Base-by-base conservation (phyloP, 176 grass and related monocot genomes). In the Oryza nivara region DNA sequence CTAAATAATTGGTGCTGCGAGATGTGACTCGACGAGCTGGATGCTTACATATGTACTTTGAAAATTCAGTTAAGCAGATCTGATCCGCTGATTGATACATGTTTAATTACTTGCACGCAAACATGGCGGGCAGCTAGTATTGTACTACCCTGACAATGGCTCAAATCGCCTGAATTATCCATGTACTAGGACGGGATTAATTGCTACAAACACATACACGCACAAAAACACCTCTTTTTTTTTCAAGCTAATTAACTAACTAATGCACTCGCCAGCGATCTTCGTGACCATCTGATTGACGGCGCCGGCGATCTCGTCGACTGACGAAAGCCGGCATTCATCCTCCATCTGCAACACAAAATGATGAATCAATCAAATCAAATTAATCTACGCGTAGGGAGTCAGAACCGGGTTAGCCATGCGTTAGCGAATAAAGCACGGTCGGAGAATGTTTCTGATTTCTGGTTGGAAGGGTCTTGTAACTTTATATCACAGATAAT, bases 251-350 rank as follows among this genome's bases (percentile, higher is more conserved):
- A 26, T n/a, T 68, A 77, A 11, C 47, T 60, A 41, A 54, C 47
- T 60, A 41, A 54, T 26, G 14, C 36, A 15, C 36, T 96, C 94
- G 15, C 87, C 82, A 47, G 85, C 34, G 60, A 86, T 88, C 30
- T 72, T 78, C 9, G 5, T 75, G 65, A 93, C 52, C 30, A 96
- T 96, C 72, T 89, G 77, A 75, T 96, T 82, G 67, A 96, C 86
- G 11, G 88, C 94, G 35, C 91, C 76, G 13, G 94, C 88, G 71
- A 96, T 89, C n/a, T 96, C 94, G 12, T 96, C 94, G 40, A 83
- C 91, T 26, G 91, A 85, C 15, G 89, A 89, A 22, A 96, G 86
- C 68, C 72, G 67, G 86, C 91, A 93, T 74, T 91, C 74, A 51
- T 89, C 91, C 76, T 93, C 91, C 77, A 96, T 83, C 94, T 96